Evolutionary conservation across 352 stramenopile genomes (phyloP), one percentile per base, ranked within the genome.

Genomic region (Phytophthora lateralis): DNA sequence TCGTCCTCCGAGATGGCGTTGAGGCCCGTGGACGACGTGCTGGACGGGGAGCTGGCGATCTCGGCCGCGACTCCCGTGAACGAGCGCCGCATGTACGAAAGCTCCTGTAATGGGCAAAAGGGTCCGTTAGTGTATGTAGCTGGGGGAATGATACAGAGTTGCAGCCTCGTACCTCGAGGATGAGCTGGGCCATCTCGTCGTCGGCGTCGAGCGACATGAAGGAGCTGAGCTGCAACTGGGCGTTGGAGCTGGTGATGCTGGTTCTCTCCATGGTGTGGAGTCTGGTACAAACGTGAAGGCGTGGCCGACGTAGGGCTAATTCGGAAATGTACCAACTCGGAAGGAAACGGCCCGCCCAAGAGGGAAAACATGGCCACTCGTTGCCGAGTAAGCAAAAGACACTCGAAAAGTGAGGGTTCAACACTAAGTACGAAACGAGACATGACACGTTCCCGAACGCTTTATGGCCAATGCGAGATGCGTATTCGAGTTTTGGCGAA

Each of bases 141-240:
- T 38, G 15, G 27, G 55, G 53, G 46, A 48, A 15, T 53, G 20
- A 24, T 38, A 21, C 6, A 57, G 21, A 38, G 42, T 42, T 37
- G 38, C 35, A 29, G n/a, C 6, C 6, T 14, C n/a, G 34, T 58
- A 91, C 82, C 82, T 93, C 83, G 54, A 93, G 83, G 47, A 93
- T 90, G 37, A 89, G 64, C 53, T 90, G 80, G 42, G 81, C 75
- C 72, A 91, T 78, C 55, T 93, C 84, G 63, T 93, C 84, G 65
- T 90, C 72, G 20, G 78, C 82, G 48, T 69, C 75, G 42, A 93
- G 68, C 24, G 84, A 90, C 47, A 93, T 63, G 51, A 93, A 93
- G 66, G 76, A 89, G 73, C 84, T 88, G 53, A 93, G 69, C 71
- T 91, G 82, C 45, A 77, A 60, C 45, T 89, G 80, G 18, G 79